Evolutionary conservation across 495 filamentous ascomycete species (phyloP).

Genomic region (Neurospora hispaniola): DNA sequence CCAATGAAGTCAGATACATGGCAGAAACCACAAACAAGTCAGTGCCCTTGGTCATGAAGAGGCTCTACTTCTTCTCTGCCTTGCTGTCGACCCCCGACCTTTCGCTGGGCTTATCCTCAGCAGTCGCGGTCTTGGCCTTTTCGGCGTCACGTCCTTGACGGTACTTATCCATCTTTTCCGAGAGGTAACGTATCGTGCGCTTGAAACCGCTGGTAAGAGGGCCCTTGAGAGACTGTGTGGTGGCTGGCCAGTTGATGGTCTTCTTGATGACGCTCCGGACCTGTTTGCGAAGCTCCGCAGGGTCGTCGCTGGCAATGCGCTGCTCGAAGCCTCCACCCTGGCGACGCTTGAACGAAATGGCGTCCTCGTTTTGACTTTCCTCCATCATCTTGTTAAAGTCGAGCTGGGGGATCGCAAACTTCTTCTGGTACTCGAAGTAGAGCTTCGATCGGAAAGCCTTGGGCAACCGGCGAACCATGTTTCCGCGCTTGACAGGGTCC

Average conservation of each 20-base stretch:
- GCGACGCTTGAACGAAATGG: constrained; percentile 53
- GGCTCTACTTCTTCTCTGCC: constrained; percentile 6
- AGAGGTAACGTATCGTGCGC: constrained; percentile 61
- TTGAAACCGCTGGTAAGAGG: constrained; percentile 61
- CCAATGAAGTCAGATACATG: not conserved
- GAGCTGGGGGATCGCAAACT: constrained; percentile 69
- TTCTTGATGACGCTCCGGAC: constrained; percentile 66
- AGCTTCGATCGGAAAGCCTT: constrained; percentile 78
- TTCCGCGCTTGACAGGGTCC: constrained; percentile 78
- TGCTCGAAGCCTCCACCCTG: constrained; percentile 79
- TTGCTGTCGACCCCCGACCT: not conserved
- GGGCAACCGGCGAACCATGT: constrained; percentile 90
- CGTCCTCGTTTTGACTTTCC: constrained; percentile 56
- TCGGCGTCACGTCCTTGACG: constrained; percentile 30
- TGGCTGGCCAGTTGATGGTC: constrained; percentile 86
- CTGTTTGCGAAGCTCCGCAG: constrained; percentile 51
- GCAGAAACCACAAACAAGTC: not conserved
- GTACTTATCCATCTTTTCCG: constrained; percentile 75
- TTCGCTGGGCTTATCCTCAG: not conserved
- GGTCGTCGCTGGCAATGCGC: constrained; percentile 60
- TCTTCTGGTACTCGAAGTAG: constrained; percentile 88
- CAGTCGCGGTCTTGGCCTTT: constrained; percentile 4
- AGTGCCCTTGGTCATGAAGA: not conserved
- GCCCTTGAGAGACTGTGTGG: constrained; percentile 73
- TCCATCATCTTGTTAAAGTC: constrained; percentile 86